Evolutionary conservation across 345 rosid species (phyloP).

Genomic region (Lenwebbia sp.): DNA sequence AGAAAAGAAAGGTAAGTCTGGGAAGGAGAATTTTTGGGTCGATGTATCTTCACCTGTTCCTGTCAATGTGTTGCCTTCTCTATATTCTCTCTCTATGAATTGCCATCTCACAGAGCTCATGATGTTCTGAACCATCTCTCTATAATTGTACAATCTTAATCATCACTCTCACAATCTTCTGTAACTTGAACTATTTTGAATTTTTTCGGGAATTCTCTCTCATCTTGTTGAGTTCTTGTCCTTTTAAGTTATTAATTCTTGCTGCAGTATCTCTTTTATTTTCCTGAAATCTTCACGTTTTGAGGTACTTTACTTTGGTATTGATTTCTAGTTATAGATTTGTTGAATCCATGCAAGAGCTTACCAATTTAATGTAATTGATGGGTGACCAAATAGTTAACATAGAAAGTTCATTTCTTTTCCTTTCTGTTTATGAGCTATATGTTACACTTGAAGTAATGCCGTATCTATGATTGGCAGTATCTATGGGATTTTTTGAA

Average conservation of each 20-base stretch:
- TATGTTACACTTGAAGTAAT: background rate
- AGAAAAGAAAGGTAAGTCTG: background rate
- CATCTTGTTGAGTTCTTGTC: background rate
- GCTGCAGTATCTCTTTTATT: background rate
- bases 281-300: background rate
- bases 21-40: background rate
- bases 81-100: background rate
- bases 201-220: background rate
- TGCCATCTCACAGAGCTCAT: background rate
- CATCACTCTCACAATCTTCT: background rate
- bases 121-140: background rate
- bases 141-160: background rate
- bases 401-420: background rate
- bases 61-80: background rate
- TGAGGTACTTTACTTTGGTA: background rate
- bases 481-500: slow-evolving; percentile 87
- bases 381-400: background rate
- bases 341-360: background rate
- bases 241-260: background rate
- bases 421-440: background rate
- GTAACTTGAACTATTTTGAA: background rate
- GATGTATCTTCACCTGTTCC: background rate
- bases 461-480: slow-evolving; percentile 24
- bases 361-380: background rate
- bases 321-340: background rate